Evolutionary conservation across 768 basidiomycete genomes (phyloP), one percentile per base, ranked within the genome.

Genomic region (Serendipita vermifera): DNA sequence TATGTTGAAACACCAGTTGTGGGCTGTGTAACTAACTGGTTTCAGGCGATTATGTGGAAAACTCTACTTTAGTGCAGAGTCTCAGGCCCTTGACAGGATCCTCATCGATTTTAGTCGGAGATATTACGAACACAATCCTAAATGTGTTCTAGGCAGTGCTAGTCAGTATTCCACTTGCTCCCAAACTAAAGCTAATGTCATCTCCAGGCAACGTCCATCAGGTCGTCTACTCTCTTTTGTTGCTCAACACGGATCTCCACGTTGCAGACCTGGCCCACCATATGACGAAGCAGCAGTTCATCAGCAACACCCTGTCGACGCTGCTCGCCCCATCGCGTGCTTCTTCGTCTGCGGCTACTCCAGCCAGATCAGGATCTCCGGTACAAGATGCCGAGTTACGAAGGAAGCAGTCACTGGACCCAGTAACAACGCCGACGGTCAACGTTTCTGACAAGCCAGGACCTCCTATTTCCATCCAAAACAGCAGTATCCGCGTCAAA

Each of bases 11-110:
- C n/a, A n/a, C n/a, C n/a, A n/a, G n/a, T n/a, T n/a, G n/a, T n/a
- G n/a, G n/a, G n/a, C n/a, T n/a, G n/a, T n/a, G n/a, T n/a, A n/a
- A n/a, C n/a, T n/a, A n/a, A n/a, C n/a, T n/a, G n/a, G 36, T 57
- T 24, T 6, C 62, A 92, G 93, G 59, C 83, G 82, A 22, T 72
- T 99, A 9, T 97, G 93, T 66, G 82, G 83, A 11, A 96, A 94
- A 67, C 76, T 99, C 2, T 97, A 79, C 67, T 77, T 99, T 58
- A 93, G 91, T 68, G 96, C 83, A 1, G 96, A 99, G 68, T 94
- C 94, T 0, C 96, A 99, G 65, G 93, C 98, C 70, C 85, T 99
- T 38, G 96, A 98, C 67, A 83, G 96, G 38, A 97, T 99, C 59
- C 75, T 99, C 3, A 91, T 90, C 59, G 83, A 82, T 60, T 97